phyloP scores from a whole-genome alignment of 2,329 filamentous ascomycete species.

The Pyrenophora graminea region DNA sequence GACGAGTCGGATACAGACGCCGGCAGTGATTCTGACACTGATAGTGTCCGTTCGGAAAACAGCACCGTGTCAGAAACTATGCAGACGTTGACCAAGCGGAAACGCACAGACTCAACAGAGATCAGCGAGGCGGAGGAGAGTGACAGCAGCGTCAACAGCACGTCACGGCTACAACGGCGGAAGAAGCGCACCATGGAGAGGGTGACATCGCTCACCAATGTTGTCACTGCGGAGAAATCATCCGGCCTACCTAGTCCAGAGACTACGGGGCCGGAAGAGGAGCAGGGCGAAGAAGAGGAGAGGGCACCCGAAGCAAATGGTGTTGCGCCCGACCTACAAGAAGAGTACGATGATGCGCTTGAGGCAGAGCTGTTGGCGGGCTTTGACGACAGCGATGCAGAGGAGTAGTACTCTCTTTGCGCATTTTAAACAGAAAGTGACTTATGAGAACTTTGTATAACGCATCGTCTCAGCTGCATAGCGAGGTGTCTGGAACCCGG shows the following conservation, averaged over 20 bases:
- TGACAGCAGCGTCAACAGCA: conserved; percentile 43
- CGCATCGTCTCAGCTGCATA: conserved; percentile 38
- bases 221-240: conserved; percentile 46
- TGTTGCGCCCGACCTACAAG: conserved; percentile 47
- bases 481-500: conserved; percentile 43
- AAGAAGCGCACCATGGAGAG: conserved; percentile 54
- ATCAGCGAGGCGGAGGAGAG: conserved; percentile 49
- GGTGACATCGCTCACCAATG: conserved; percentile 53
- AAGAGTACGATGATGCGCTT: conserved; percentile 59
- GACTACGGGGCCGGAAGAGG: conserved; percentile 47
- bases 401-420: conserved; percentile 11
- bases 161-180: conserved; percentile 51
- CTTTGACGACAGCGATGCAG: conserved; percentile 31
- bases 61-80: conserved; percentile 33
- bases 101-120: conserved; percentile 40
- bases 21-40: conserved; percentile 36
- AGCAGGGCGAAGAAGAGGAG: conserved; percentile 50
- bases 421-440: neutral
- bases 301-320: conserved; percentile 43
- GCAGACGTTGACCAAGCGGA: conserved; percentile 42
- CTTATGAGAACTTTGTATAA: conserved; percentile 9
- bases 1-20: conserved; percentile 49
- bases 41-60: conserved; percentile 40
- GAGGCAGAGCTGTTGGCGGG: conserved; percentile 51
- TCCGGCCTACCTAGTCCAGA: conserved; percentile 49